Percentiles rank a stretch among this genome's conserved stretches.
phyloP scores from a whole-genome alignment of 2,329 filamentous ascomycete species.

The Sporothrix humicola region DNA sequence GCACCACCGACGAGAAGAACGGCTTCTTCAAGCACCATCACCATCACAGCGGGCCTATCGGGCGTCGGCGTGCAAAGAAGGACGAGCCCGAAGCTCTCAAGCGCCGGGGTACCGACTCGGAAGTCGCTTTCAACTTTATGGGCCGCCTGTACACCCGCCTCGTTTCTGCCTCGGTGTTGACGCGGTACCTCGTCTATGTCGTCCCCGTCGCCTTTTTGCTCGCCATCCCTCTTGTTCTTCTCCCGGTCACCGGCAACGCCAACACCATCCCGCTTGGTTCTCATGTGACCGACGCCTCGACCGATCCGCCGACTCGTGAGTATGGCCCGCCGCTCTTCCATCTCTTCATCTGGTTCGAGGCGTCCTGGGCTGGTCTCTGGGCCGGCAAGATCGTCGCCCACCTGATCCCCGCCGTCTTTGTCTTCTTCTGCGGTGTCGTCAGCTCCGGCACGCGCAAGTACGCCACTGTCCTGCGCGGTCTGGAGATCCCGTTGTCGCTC shows the following conservation, averaged over 20 bases:
- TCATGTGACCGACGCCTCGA: constrained; percentile 39
- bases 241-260: constrained; percentile 52
- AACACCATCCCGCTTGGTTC: constrained; percentile 41
- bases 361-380: constrained; percentile 72
- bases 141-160: constrained; percentile 70
- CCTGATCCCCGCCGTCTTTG: constrained; percentile 65
- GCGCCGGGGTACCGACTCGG: constrained; percentile 53
- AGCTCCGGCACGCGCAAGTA: constrained; percentile 74
- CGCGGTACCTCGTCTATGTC: constrained; percentile 71
- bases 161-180: constrained; percentile 66
- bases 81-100: constrained; percentile 46
- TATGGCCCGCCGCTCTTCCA: constrained; percentile 60
- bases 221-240: constrained; percentile 65
- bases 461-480: constrained; percentile 65
- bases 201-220: constrained; percentile 66
- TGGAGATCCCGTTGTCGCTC: constrained; percentile 70
- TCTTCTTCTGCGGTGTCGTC: constrained; percentile 72
- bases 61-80: constrained; percentile 57
- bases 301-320: constrained; percentile 37
- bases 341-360: constrained; percentile 72
- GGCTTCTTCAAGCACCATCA: constrained; percentile 48
- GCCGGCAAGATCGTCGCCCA: constrained; percentile 68
- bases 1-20: constrained; percentile 54
- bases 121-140: constrained; percentile 66
- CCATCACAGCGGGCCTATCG: constrained; percentile 45